Evolutionary conservation across 2,329 filamentous ascomycete species (phyloP).

Genomic region (Penicillium paneum): DNA sequence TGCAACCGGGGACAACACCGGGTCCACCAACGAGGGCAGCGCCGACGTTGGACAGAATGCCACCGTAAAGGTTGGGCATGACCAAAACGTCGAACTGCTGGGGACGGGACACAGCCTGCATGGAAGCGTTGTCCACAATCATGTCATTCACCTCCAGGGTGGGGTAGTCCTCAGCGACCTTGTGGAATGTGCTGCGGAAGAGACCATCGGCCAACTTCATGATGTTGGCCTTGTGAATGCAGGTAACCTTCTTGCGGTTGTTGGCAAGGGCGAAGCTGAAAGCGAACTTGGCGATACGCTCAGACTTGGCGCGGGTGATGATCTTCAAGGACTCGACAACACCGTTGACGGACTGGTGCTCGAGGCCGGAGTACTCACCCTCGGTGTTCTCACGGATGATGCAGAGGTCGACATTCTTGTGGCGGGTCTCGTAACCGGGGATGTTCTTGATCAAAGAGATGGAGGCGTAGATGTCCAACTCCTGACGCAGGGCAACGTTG

Average conservation of each 20-base stretch:
- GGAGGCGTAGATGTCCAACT: constrained; percentile 98
- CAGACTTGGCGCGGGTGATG: constrained; percentile 97
- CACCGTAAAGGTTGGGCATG: constrained; percentile 99
- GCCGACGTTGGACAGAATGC: constrained; percentile 98
- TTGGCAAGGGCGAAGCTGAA: constrained; percentile 98
- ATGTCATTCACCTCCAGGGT: constrained; percentile 96
- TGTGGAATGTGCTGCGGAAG: constrained; percentile 96
- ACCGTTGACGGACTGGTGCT: constrained; percentile 94
- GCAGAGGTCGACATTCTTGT: constrained; percentile 95
- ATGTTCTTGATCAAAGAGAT: constrained; percentile 99
- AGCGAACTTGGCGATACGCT: constrained; percentile 98
- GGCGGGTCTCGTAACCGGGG: constrained; percentile 93
- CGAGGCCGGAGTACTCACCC: constrained; percentile 97
- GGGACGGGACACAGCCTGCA: constrained; percentile 94
- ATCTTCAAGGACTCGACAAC: constrained; percentile 99
- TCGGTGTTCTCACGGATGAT: constrained; percentile 99
- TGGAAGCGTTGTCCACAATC: constrained; percentile 99
- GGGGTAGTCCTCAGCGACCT: constrained; percentile 89
- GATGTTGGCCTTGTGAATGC: constrained; percentile 99
- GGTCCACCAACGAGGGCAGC: constrained; percentile 95
- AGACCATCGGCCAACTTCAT: constrained; percentile 99
- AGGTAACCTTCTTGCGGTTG: constrained; percentile 98
- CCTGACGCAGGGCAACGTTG: constrained; percentile 98
- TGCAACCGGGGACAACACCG: constrained; percentile 96
- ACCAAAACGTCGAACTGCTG: constrained; percentile 99